Percentiles rank a stretch among this genome's conserved stretches.
Conservation (phyloP, 495 filamentous ascomycete species). For the Penicillium turbatum region DNA sequence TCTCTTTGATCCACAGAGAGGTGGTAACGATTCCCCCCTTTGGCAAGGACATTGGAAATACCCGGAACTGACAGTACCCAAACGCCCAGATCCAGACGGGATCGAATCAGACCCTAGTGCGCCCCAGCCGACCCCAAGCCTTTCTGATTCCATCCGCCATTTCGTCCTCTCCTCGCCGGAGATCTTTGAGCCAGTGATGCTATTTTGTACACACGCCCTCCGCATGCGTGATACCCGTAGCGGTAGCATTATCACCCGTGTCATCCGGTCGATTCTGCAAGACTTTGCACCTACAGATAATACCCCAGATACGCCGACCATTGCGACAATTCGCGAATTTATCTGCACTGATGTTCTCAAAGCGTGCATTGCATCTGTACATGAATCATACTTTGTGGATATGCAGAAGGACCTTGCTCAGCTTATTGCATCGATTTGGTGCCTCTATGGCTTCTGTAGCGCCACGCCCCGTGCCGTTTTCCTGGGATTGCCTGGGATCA, state of each 20-base stretch:
- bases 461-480: slow-evolving; percentile 49
- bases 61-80: slow-evolving; percentile 11
- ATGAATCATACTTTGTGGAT: slow-evolving; percentile 95
- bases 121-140: slow-evolving; percentile 30
- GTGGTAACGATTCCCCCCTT: slow-evolving; percentile 29
- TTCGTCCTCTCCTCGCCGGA: slow-evolving; percentile 76
- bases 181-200: slow-evolving; percentile 80
- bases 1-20: slow-evolving; percentile 70
- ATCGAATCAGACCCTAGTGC: slow-evolving; percentile 40
- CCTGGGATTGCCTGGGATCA: slow-evolving; percentile 55
- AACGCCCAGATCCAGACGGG: slow-evolving; percentile 36
- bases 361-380: slow-evolving; percentile 78
- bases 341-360: slow-evolving; percentile 79
- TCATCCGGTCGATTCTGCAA: slow-evolving; percentile 76
- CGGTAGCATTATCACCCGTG: slow-evolving; percentile 77
- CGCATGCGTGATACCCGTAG: slow-evolving; percentile 87
- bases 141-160: slow-evolving; percentile 55
- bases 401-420: slow-evolving; percentile 88
- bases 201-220: slow-evolving; percentile 88
- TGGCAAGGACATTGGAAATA: neutral
- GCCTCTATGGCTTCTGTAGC: slow-evolving; percentile 63
- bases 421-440: slow-evolving; percentile 80
- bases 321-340: slow-evolving; percentile 78
- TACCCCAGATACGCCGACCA: slow-evolving; percentile 48
- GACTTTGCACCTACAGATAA: slow-evolving; percentile 60